phyloP scores from a whole-genome alignment of 306 rosid species.

The Lablab purpureus region DNA sequence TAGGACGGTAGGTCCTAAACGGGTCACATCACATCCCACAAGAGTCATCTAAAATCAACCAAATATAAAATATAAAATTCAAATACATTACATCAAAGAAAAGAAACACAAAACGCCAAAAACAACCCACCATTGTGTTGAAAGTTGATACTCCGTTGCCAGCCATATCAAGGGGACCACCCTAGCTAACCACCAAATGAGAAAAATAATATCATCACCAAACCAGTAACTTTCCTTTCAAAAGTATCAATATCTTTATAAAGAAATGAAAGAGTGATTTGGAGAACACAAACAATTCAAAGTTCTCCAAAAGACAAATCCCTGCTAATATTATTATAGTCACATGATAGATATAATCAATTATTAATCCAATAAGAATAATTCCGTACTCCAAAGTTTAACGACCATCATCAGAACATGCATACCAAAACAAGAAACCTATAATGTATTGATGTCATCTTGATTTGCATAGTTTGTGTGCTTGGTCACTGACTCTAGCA shows the following conservation, averaged over 20 bases:
- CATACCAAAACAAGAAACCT: conserved; percentile 29
- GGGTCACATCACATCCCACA: conserved; percentile 7
- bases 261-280: conserved; percentile 10
- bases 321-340: background rate
- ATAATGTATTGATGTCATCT: background rate
- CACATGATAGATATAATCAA: conserved; percentile 20
- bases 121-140: background rate
- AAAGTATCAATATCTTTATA: conserved; percentile 37
- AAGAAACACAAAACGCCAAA: conserved; percentile 13
- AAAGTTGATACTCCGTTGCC: conserved; percentile 23
- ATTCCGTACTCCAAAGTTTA: background rate
- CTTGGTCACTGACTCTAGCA: conserved; percentile 21
- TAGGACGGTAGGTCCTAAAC: background rate
- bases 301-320: conserved; percentile 5
- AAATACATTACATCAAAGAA: background rate
- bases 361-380: background rate
- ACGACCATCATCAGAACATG: background rate
- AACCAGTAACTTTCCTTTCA: conserved; percentile 36
- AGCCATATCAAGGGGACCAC: conserved; percentile 38
- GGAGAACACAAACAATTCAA: background rate
- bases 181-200: conserved; percentile 17
- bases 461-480: conserved; percentile 2
- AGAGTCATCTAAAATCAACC: background rate
- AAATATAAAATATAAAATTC: background rate
- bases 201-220: conserved; percentile 8